phyloP scores from a whole-genome alignment of 371 early-diverging fungal species.

The Syncephalastrum monosporum region DNA sequence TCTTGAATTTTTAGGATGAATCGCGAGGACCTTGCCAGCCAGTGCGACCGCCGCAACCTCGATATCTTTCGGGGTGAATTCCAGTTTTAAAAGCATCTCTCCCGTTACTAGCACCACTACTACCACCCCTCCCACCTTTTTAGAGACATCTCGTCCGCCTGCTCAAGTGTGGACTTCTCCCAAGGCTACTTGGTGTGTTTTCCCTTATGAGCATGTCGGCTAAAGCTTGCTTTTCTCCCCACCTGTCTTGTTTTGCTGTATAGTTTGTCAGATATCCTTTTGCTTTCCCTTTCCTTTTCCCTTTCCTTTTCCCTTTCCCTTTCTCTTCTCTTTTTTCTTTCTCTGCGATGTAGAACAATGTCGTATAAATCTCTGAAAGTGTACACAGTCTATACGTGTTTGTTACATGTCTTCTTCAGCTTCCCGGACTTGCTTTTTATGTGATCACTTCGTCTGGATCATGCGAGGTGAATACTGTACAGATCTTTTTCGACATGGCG shows the following conservation, averaged over 20 bases:
- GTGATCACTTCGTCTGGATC: slow-evolving; percentile 44
- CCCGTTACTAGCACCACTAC: slow-evolving; percentile 1
- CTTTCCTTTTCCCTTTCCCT: slow-evolving; percentile 9
- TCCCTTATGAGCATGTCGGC: slow-evolving; percentile 10
- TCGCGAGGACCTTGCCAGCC: slow-evolving; percentile 72
- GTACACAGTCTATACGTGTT: not conserved
- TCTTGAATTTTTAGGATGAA: slow-evolving; percentile 43
- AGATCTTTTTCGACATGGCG: slow-evolving; percentile 54
- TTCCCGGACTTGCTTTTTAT: slow-evolving; percentile 1
- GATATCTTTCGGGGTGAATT: slow-evolving; percentile 78
- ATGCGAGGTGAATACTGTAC: slow-evolving; percentile 51
- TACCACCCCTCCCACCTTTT: not conserved
- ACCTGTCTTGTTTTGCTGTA: slow-evolving; percentile 3
- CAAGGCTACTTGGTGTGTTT: slow-evolving; percentile 19
- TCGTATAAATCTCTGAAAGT: not conserved
- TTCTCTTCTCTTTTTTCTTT: slow-evolving; percentile 15
- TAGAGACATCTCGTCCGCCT: not conserved
- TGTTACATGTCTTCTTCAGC: not conserved
- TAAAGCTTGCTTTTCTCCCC: not conserved
- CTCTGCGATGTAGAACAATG: slow-evolving; percentile 3
- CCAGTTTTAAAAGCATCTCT: slow-evolving; percentile 60
- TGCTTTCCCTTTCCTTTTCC: slow-evolving; percentile 13
- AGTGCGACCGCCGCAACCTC: slow-evolving; percentile 72
- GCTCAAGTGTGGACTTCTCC: slow-evolving; percentile 14
- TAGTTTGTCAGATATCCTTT: slow-evolving; percentile 16